Evolutionary conservation across 257 asterid genomes (phyloP), one percentile per base, ranked within the genome.

Genomic region (Penstemon eatonii): DNA sequence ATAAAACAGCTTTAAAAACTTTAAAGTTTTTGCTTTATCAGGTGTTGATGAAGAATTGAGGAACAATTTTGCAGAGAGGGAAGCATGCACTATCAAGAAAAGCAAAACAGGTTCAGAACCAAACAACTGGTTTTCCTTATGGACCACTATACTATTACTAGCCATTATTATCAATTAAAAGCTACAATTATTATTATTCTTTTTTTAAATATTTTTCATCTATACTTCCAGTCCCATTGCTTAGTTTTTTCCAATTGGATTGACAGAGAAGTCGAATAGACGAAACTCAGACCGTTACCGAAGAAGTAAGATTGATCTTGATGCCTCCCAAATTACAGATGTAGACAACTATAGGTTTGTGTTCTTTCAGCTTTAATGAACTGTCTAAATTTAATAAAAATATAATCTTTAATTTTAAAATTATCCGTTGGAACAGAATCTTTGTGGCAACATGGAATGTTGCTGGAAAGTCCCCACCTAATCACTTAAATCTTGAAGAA

Each of bases 381-480:
- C 41, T 60, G 15, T 46, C 25, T 68, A 8, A n/a, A 46, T 59
- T 52, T 52, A 7, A 9, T 13, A 10, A 25, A 25, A 25, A 25
- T 25, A 25, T 25, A 25, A 2, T 25, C 33, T 25, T 66, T 56
- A 38, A 25, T 25, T 19, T 4, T 13, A 37, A n/a, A 60, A 46
- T 52, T 7, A 3, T 25, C 44, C 1, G n/a, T 45, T 58, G 76
- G 56, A 44, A 63, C 52, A 94, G 99, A 74, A 54, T 94, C 50
- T 94, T 94, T 81, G 95, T 85, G 71, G 96, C 97, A 11, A 94
- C 99, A 38, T 94, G 99, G 99, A 94, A 94, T 82, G 99, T 94
- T 63, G 99, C 90, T 50, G 99, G 99, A 37, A 94, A 89, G 80
- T 94, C 98, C 49, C 99, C 99, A 39, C 91, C 96, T 39, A 79